Conservation (phyloP, 148 eudicot species). For the Pharnaceum exiguum region DNA sequence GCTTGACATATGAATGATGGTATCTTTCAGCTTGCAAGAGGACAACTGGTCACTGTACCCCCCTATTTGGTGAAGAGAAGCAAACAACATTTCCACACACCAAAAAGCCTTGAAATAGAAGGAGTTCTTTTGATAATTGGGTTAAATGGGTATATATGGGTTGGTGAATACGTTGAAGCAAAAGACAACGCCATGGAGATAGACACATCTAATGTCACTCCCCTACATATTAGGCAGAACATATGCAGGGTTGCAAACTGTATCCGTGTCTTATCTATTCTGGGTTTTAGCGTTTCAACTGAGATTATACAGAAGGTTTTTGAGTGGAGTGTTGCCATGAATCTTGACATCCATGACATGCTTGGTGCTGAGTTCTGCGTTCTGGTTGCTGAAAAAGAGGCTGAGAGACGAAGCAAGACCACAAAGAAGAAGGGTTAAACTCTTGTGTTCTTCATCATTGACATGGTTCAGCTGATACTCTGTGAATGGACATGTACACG, state of each 20-base stretch:
- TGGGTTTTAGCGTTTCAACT: constrained; percentile 61
- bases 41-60: constrained; percentile 68
- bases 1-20: neutral
- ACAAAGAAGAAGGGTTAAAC: constrained; percentile 34
- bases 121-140: constrained; percentile 75
- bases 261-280: constrained; percentile 51
- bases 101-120: constrained; percentile 55
- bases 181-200: no score
- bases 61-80: constrained; percentile 78
- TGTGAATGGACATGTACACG: no score
- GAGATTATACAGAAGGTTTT: constrained; percentile 55
- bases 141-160: constrained; percentile 89
- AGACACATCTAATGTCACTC: no score
- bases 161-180: constrained; percentile 65
- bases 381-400: constrained; percentile 79
- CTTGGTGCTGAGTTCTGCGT: constrained; percentile 90
- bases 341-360: constrained; percentile 75
- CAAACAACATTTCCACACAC: constrained; percentile 78
- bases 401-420: constrained; percentile 45
- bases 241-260: constrained; percentile 88
- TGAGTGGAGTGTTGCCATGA: constrained; percentile 45
- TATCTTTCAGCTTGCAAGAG: constrained; percentile 66
- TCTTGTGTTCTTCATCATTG: no score
- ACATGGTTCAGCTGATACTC: no score
- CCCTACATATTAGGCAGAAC: constrained; percentile 53